Evolutionary conservation across 768 basidiomycete genomes (phyloP).

Genomic region (Myochromella boudieri): DNA sequence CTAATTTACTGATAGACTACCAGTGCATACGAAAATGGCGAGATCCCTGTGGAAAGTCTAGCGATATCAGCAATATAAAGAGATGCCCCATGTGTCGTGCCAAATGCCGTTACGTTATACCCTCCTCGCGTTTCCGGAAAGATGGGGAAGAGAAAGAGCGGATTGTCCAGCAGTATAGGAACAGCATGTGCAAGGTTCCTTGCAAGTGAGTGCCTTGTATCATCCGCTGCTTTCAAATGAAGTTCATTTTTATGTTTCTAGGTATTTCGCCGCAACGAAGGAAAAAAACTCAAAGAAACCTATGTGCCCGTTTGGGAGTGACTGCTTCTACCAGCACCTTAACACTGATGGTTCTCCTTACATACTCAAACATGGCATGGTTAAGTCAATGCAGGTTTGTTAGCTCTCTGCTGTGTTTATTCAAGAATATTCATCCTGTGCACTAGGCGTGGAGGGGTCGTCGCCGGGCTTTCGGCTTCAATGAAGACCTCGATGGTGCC

Average conservation of each 20-base stretch:
- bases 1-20: not conserved
- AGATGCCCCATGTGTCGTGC: slow-evolving; percentile 78
- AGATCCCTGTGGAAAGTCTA: slow-evolving; percentile 50
- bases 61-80: slow-evolving; percentile 61
- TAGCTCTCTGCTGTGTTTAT: not conserved
- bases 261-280: slow-evolving; percentile 62
- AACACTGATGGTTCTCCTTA: slow-evolving; percentile 66
- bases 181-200: slow-evolving; percentile 67
- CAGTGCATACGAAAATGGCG: slow-evolving; percentile 85
- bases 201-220: slow-evolving; percentile 52
- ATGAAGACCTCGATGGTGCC: not conserved
- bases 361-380: slow-evolving; percentile 54
- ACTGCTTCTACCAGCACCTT: slow-evolving; percentile 78
- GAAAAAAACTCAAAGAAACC: slow-evolving; percentile 38
- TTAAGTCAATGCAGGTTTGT: slow-evolving; percentile 52
- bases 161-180: slow-evolving; percentile 59
- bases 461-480: not conserved
- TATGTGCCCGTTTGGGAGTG: slow-evolving; percentile 75
- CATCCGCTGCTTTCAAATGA: not conserved
- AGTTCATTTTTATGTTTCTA: slow-evolving; percentile 22
- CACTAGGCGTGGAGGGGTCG: too few relatives aligned
- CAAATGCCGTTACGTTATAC: slow-evolving; percentile 66
- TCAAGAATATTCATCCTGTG: too few relatives aligned
- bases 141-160: slow-evolving; percentile 52
- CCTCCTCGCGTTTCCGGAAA: slow-evolving; percentile 67